A percentile compares a stretch with the other conserved stretches of the same genome.
Evolutionary conservation across 2,329 filamentous ascomycete genomes (phyloP).

Genomic region (Aureobasidium sp.): DNA sequence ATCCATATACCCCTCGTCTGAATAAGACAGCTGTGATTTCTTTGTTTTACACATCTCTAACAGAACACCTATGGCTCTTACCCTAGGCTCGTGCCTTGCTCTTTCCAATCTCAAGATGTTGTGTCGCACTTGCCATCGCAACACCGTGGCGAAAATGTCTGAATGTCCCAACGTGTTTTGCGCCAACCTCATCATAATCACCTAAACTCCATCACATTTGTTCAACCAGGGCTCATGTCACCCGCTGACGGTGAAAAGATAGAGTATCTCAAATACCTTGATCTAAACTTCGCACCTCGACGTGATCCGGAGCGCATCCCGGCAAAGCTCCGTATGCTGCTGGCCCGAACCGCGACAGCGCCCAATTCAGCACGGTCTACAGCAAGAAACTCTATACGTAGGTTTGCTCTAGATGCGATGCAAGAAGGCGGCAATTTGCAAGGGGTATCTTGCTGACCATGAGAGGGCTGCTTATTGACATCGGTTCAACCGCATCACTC

Average conservation of each 20-base stretch:
- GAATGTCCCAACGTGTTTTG: not conserved
- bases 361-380: not conserved
- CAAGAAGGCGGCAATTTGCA: not conserved
- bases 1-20: constrained; percentile 10
- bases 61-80: not conserved
- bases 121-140: not conserved
- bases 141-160: not conserved
- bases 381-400: not conserved
- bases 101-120: not conserved
- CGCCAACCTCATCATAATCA: not conserved
- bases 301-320: not conserved
- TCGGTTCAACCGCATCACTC: not conserved
- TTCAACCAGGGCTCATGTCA: not conserved
- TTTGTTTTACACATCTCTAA: not conserved
- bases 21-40: constrained; percentile 3
- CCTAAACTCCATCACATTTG: not conserved
- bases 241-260: not conserved
- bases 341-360: constrained; percentile 7
- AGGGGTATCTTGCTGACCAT: not conserved
- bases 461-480: not conserved
- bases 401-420: not conserved
- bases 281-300: not conserved
- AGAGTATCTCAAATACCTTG: constrained; percentile 6
- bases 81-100: not conserved
- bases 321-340: not conserved